phyloP scores from a whole-genome alignment of 306 rosid species.

The Trifolium repens region DNA sequence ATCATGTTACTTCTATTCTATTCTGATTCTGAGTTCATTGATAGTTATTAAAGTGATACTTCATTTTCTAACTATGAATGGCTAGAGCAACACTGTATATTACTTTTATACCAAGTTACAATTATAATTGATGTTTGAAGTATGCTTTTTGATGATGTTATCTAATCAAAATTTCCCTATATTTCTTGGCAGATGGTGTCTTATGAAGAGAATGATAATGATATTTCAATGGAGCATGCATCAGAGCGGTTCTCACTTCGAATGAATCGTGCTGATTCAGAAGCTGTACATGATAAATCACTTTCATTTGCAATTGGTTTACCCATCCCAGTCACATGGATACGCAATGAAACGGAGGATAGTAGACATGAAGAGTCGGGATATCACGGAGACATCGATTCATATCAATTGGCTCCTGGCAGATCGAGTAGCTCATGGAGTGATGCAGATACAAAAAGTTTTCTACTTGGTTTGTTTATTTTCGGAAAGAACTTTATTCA shows the following conservation, averaged over 20 bases:
- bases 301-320: neutral
- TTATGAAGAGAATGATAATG: neutral
- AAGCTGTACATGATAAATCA: slow-evolving; percentile 5
- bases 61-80: neutral
- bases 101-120: slow-evolving; percentile 13
- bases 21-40: neutral
- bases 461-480: slow-evolving; percentile 76
- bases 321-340: neutral
- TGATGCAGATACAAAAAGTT: slow-evolving; percentile 63
- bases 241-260: too few relatives aligned
- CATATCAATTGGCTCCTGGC: slow-evolving; percentile 46
- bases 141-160: slow-evolving; percentile 34
- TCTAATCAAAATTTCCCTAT: slow-evolving; percentile 10
- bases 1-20: neutral
- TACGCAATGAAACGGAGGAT: neutral
- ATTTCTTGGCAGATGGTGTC: slow-evolving; percentile 26
- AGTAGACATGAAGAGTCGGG: neutral
- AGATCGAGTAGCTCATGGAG: slow-evolving; percentile 41
- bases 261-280: neutral
- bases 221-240: slow-evolving; percentile 47
- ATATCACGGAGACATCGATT: slow-evolving; percentile 26
- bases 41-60: neutral
- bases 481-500: slow-evolving; percentile 72
- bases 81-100: neutral
- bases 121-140: slow-evolving; percentile 16